These are phyloP conservation scores for Colletotrichum falcatum DNA, from an alignment of 2,329 filamentous ascomycete species.

Conservation along the genomic window DNA sequence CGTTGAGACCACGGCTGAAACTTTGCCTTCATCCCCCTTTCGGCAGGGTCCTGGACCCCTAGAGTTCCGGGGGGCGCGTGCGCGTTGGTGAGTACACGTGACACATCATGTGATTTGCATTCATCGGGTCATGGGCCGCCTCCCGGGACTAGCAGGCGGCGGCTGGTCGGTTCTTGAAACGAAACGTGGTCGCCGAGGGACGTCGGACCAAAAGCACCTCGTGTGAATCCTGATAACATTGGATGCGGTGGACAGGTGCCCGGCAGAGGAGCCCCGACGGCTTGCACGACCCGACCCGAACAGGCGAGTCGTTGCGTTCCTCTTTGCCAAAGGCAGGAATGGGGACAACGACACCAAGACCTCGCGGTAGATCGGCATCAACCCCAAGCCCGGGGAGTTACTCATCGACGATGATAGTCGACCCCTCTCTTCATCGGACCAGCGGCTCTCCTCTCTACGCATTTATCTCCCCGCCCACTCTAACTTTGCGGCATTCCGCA, in stretches of 20 bases:
- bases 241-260: no score
- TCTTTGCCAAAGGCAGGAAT: neutral
- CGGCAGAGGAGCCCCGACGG: neutral
- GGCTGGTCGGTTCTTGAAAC: conserved; percentile 25
- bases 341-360: neutral
- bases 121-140: neutral
- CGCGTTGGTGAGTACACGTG: neutral
- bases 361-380: neutral
- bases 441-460: neutral
- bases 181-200: conserved; percentile 9
- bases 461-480: neutral
- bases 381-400: neutral
- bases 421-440: neutral
- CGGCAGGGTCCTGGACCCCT: conserved; percentile 23
- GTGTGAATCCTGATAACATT: neutral
- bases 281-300: conserved; percentile 27
- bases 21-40: conserved; percentile 30
- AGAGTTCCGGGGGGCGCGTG: neutral
- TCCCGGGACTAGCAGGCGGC: fast-evolving
- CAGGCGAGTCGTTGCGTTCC: conserved; percentile 7
- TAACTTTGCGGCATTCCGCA: conserved; percentile 4
- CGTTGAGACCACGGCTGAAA: conserved; percentile 28
- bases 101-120: neutral
- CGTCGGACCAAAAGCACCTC: conserved; percentile 4
- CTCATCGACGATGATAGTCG: neutral